Evolutionary conservation across 176 grass and related monocot species (phyloP).

Genomic region (Musa acuminata): DNA sequence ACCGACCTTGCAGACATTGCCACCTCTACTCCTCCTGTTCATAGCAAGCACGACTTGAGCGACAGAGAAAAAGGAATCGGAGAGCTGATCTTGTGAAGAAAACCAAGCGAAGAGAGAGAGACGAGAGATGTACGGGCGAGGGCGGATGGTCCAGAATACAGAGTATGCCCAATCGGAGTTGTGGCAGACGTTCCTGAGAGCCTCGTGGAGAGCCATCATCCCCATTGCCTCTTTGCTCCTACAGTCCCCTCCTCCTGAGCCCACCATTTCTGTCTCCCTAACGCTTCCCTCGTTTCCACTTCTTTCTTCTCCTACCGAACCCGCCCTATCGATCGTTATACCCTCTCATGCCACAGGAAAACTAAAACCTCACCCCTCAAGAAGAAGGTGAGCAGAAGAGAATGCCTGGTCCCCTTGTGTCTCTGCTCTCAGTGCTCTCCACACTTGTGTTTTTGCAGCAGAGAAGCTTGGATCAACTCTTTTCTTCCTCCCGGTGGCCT

Average conservation of each 20-base stretch:
- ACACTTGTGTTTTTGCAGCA: too few relatives aligned
- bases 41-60: not conserved
- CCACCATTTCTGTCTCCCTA: constrained; percentile 48
- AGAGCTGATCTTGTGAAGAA: too few relatives aligned
- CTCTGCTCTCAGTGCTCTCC: too few relatives aligned
- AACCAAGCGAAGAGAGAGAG: not conserved
- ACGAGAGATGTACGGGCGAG: constrained; percentile 48
- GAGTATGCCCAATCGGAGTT: constrained; percentile 97
- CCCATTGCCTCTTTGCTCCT: constrained; percentile 92
- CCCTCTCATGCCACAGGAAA: too few relatives aligned
- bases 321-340: too few relatives aligned
- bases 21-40: constrained; percentile 71
- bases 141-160: constrained; percentile 99
- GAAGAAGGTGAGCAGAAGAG: too few relatives aligned
- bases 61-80: not conserved
- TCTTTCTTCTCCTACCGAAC: constrained; percentile 8
- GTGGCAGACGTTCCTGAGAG: constrained; percentile 92
- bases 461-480: not conserved
- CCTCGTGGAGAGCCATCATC: constrained; percentile 97
- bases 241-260: constrained; percentile 22
- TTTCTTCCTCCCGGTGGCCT: not conserved
- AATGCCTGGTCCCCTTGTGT: too few relatives aligned
- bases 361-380: too few relatives aligned
- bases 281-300: constrained; percentile 3
- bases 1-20: constrained; percentile 70